phyloP scores from a whole-genome alignment of 83 land plant genomes.

The Picea mariana region DNA sequence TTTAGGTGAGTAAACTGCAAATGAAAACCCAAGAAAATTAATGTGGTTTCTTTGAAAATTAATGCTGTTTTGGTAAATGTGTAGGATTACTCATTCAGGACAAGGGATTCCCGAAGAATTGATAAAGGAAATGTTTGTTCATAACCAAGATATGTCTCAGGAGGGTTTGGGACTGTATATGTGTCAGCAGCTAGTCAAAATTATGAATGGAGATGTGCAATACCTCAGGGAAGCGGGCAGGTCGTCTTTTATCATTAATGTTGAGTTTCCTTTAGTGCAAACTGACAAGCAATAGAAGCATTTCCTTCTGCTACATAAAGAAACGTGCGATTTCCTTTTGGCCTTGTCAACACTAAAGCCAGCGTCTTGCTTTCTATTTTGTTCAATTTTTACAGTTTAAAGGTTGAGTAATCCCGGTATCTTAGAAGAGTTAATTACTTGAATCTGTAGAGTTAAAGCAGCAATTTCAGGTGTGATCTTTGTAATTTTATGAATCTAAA shows the following conservation, averaged over 20 bases:
- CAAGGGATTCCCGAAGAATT: constrained; percentile 85
- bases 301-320: neutral
- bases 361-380: no score
- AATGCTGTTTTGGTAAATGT: neutral
- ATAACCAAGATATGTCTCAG: constrained; percentile 61
- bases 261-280: constrained; percentile 78
- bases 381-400: no score
- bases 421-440: no score
- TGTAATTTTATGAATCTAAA: no score
- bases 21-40: no score
- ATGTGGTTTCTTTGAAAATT: no score
- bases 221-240: constrained; percentile 77
- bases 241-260: constrained; percentile 61
- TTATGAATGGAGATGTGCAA: constrained; percentile 92
- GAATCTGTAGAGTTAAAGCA: no score
- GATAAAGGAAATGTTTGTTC: constrained; percentile 87
- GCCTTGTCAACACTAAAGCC: no score
- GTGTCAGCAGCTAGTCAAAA: constrained; percentile 84
- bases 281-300: constrained; percentile 27
- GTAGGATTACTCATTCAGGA: constrained; percentile 88
- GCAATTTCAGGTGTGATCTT: no score
- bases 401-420: no score
- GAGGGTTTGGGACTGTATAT: constrained; percentile 88
- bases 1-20: no score
- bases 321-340: no score